Evolutionary conservation across 805 yeast genomes (phyloP).

Genomic region (Candida parachauliodes): DNA sequence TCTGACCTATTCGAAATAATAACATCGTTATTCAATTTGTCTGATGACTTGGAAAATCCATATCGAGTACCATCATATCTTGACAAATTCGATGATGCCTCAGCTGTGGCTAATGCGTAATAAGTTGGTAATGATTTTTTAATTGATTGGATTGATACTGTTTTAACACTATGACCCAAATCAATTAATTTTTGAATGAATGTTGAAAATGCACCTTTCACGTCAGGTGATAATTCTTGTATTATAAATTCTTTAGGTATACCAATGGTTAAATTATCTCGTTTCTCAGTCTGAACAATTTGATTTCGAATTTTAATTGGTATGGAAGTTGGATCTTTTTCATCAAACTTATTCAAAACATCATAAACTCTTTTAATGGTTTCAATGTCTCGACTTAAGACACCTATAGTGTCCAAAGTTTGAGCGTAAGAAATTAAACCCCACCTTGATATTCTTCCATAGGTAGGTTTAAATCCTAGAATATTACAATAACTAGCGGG

Average conservation of each 20-base stretch:
- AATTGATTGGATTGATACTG: slow-evolving; percentile 70
- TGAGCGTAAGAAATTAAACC: slow-evolving; percentile 94
- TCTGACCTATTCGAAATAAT: slow-evolving; percentile 50
- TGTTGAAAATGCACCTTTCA: slow-evolving; percentile 45
- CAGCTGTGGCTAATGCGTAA: slow-evolving; percentile 86
- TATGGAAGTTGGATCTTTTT: slow-evolving; percentile 76
- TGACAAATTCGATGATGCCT: slow-evolving; percentile 88
- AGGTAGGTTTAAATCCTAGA: slow-evolving; percentile 88
- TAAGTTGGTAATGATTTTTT: slow-evolving; percentile 71
- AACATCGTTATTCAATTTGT: slow-evolving; percentile 10
- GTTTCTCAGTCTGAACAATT: slow-evolving; percentile 11
- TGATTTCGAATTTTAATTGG: slow-evolving; percentile 28
- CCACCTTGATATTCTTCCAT: slow-evolving; percentile 87
- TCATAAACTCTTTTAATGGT: slow-evolving; percentile 47
- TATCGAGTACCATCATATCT: slow-evolving; percentile 89
- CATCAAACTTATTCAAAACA: slow-evolving; percentile 59
- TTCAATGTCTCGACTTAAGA: slow-evolving; percentile 52
- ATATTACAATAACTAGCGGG: slow-evolving; percentile 89
- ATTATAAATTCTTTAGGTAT: slow-evolving; percentile 66
- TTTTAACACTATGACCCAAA: slow-evolving; percentile 50
- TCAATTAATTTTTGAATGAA: slow-evolving; percentile 43
- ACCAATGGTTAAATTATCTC: slow-evolving; percentile 52
- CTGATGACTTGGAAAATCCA: slow-evolving; percentile 49
- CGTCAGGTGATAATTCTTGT: slow-evolving; percentile 47
- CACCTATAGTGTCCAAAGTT: slow-evolving; percentile 90